Evolutionary conservation across 352 stramenopile species (phyloP).

Genomic region (Phytopythium litorale): DNA sequence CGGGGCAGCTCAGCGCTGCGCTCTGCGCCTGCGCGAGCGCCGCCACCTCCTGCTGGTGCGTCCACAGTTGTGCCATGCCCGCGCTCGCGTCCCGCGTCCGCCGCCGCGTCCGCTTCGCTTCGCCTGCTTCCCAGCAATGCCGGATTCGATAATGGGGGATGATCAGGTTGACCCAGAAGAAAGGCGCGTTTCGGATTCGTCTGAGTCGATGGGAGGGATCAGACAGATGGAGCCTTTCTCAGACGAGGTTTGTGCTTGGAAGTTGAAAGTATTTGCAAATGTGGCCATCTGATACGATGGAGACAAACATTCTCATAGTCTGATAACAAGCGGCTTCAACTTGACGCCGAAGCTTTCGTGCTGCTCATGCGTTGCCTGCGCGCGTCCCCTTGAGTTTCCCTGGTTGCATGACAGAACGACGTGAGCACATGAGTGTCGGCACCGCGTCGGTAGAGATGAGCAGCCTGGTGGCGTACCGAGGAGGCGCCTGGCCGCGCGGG

Average conservation of each 20-base stretch:
- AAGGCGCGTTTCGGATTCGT: neutral
- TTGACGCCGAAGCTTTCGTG: no score
- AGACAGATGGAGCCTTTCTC: neutral
- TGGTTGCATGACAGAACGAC: neutral
- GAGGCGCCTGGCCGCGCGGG: slow-evolving; percentile 41
- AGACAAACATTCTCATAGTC: neutral
- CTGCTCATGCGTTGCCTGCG: neutral
- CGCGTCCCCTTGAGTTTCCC: slow-evolving; percentile 4
- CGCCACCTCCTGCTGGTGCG: slow-evolving; percentile 72
- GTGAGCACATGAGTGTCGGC: neutral
- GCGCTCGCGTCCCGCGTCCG: neutral
- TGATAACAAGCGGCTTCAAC: neutral
- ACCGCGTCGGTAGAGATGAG: neutral
- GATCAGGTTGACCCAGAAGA: no score
- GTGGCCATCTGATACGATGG: neutral
- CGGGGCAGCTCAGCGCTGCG: slow-evolving; percentile 53
- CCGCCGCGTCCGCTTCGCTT: no score
- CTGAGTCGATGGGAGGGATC: neutral
- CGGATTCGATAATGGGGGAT: no score
- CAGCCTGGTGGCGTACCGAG: slow-evolving; percentile 1
- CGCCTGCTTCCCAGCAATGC: no score
- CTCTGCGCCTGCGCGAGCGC: slow-evolving; percentile 58
- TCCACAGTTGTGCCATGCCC: slow-evolving; percentile 22
- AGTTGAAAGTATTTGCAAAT: neutral
- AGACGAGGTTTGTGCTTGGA: neutral